Base-by-base conservation (phyloP, 2,329 filamentous ascomycete species). In the Venturia carpophila region DNA sequence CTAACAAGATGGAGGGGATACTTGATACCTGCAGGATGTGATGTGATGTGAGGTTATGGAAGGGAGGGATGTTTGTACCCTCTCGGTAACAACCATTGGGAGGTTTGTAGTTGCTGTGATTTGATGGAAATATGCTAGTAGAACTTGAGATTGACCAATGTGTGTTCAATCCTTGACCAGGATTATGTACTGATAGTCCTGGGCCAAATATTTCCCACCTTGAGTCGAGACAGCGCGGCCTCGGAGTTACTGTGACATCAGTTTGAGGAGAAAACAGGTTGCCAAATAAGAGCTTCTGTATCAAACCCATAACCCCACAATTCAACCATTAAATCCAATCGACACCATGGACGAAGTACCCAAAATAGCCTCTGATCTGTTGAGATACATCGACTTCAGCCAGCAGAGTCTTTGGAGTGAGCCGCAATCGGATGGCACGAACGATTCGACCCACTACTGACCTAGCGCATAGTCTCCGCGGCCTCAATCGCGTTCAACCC, bases 401-500 rank as follows among this genome's bases (percentile, higher is more conserved):
- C 78, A 81, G 71, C 77, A 77, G 42, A 78, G 73, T 62, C 70
- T 82, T 61, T 80, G 78, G 78, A 70, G 80, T 82, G 71, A 67
- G 78, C 75, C 45, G 47, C 24, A 30, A 49, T 66, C 61, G 39
- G 37, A 43, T n/a, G 47, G 9, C 21, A 52, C 21, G 13, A 27
- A 64, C 47, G 15, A 56, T 30, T 64, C 24, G 49, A 30, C 52
- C 37, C 37, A 42, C 58, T 13, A 42, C 39, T 62, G 15, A 49
- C 27, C 52, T 58, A 49, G 37, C 63, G 10, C 58, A 42, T 68
- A 96, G 92, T 94, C 70, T 90, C 91, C 70, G 90, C 87, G 60
- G 83, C 82, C 65, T 84, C 90, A 64, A 96, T 99, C 78, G 83
- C 88, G 61, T 97, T 99, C 79, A 99, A 99, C 78, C 94, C 94